phyloP scores from a whole-genome alignment of 768 basidiomycete genomes.

The Suillus clintonianus region DNA sequence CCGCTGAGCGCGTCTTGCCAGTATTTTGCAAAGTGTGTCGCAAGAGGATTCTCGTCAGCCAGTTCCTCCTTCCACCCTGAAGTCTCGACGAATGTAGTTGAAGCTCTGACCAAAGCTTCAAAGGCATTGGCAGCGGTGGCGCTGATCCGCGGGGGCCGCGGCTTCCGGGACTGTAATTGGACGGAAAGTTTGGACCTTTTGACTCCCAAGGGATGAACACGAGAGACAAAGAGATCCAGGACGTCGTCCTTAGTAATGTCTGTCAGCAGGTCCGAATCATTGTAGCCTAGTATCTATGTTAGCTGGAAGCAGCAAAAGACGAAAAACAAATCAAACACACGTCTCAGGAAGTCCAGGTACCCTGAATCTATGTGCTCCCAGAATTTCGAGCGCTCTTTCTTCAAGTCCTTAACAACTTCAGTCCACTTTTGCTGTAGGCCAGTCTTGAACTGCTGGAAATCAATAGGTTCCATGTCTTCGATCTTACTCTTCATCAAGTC shows the following conservation, averaged over 20 bases:
- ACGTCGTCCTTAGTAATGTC: constrained; percentile 76
- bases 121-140: constrained; percentile 64
- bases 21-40: constrained; percentile 62
- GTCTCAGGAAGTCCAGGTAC: constrained; percentile 83
- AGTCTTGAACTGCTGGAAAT: constrained; percentile 77
- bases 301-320: neutral
- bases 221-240: constrained; percentile 63
- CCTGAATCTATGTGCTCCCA: constrained; percentile 74
- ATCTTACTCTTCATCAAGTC: constrained; percentile 68
- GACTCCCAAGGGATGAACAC: constrained; percentile 68
- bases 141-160: constrained; percentile 62
- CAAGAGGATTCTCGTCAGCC: constrained; percentile 55
- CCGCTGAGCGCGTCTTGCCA: constrained; percentile 52
- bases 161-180: constrained; percentile 75
- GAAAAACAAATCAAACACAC: constrained; percentile 47
- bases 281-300: constrained; percentile 48
- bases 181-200: constrained; percentile 82
- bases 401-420: constrained; percentile 87
- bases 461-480: constrained; percentile 65
- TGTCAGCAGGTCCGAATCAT: constrained; percentile 69
- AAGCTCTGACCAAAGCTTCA: constrained; percentile 48
- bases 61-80: constrained; percentile 53
- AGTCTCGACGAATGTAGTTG: constrained; percentile 51
- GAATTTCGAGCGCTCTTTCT: constrained; percentile 74
- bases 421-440: constrained; percentile 80